Evolutionary conservation across 371 early-diverging fungal genomes (phyloP), one percentile per base, ranked within the genome.

Genomic region (Lichtheimia hyalospora): DNA sequence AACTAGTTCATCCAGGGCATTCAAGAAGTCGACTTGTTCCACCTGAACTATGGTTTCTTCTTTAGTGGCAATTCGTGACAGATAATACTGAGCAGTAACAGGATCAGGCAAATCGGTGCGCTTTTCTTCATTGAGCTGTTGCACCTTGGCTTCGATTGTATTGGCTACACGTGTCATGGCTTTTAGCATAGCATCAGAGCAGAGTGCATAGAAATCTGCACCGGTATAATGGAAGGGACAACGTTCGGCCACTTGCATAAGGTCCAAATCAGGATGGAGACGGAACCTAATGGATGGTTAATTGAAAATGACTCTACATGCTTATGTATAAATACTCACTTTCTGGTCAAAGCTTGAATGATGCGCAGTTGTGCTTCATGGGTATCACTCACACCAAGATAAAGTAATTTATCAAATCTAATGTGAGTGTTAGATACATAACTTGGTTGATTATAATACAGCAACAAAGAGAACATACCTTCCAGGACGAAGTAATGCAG

Each of bases 181-280:
- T 63, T 97, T 96, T 8, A 98, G 81, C 86, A 96, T 92, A 3
- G 99, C 95, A 68, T 97, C 97, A 16, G 98, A 93, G 66, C 96
- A 97, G 25, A 98, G 81, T 0, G 99, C 99, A 69, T 98, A 98
- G 63, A 97, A 93, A 71, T 98, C 99, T 14, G 99, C 99, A 46
- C 99, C 99, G 0, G 99, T 97, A 57, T 92, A 92, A 65, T 92
- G 89, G 69, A 93, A 89, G 7, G 96, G 96, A 63, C 95, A 94
- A 46, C 82, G 70, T 10, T 90, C 87, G 7, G 96, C 95, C 10
- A 97, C 84, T 7, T 63, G 71, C 23, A 70, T 70, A 57, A 96
- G 74, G 62, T 93, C 88, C 16, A 94, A 73, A 14, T 84, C 85
- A 7, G 93, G 89, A 49, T 87, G 84, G 43, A 96, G 80, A 13